These are phyloP conservation scores for Ascochyta pisi DNA, from an alignment of 2,329 filamentous ascomycete genomes.

Conservation along the genomic window DNA sequence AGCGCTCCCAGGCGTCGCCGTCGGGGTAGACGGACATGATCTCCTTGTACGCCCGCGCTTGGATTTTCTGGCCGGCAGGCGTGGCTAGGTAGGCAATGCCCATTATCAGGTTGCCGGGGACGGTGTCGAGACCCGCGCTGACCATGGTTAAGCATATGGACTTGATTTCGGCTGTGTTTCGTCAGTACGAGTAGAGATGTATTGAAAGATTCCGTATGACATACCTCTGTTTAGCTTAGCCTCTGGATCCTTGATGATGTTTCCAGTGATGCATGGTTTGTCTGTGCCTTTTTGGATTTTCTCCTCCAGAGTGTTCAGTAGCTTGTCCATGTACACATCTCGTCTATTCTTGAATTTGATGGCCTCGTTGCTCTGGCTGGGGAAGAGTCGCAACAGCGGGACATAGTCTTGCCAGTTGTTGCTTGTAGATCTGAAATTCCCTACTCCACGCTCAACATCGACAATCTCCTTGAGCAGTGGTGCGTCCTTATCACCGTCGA, in stretches of 20 bases:
- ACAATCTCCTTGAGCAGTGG: constrained; percentile 75
- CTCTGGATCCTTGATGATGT: constrained; percentile 73
- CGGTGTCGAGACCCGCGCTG: constrained; percentile 80
- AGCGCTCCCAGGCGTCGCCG: constrained; percentile 77
- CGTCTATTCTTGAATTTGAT: constrained; percentile 71
- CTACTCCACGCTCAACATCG: constrained; percentile 76
- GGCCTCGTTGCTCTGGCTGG: constrained; percentile 68
- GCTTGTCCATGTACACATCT: constrained; percentile 68
- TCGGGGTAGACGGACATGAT: constrained; percentile 75
- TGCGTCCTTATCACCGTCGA: constrained; percentile 73
- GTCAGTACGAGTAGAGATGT: constrained; percentile 9
- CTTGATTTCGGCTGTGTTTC: constrained; percentile 70
- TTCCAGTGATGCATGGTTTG: constrained; percentile 72
- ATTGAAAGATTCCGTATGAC: constrained; percentile 14
- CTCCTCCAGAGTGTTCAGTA: constrained; percentile 67
- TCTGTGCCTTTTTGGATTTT: constrained; percentile 68
- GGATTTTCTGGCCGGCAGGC: constrained; percentile 71
- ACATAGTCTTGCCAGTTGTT: constrained; percentile 89
- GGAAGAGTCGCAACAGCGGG: constrained; percentile 72
- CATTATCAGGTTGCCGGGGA: constrained; percentile 81
- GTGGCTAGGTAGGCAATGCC: constrained; percentile 78
- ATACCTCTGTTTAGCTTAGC: constrained; percentile 71
- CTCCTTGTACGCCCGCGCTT: constrained; percentile 71
- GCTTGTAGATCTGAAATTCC: constrained; percentile 77
- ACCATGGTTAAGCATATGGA: constrained; percentile 85